A percentile compares a stretch with the other conserved stretches of the same genome.
Evolutionary conservation across 2,329 filamentous ascomycete species (phyloP).

Genomic region (Ploettnerulaceae sp.): DNA sequence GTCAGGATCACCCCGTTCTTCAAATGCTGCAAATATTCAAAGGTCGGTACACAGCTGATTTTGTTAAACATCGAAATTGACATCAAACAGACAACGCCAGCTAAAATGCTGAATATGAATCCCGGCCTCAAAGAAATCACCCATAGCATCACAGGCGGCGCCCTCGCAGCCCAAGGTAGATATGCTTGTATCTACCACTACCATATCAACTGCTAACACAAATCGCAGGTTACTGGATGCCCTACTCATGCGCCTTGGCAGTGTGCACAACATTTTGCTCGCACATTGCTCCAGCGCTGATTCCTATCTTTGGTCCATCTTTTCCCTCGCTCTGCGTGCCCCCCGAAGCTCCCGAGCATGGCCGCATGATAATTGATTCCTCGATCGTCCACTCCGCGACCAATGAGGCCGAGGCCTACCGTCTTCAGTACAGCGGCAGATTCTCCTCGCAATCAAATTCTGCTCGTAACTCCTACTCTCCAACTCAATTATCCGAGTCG

Average conservation of each 20-base stretch:
- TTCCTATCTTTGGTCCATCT: conserved; percentile 80
- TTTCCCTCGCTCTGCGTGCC: conserved; percentile 71
- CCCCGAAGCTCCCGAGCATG: conserved; percentile 58
- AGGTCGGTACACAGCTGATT: conserved; percentile 51
- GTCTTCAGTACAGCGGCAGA: conserved; percentile 27
- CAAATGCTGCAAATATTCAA: conserved; percentile 81
- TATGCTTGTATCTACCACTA: background rate
- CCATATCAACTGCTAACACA: conserved; percentile 5
- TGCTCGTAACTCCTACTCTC: conserved; percentile 30
- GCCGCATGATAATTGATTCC: conserved; percentile 60
- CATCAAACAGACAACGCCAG: conserved; percentile 69
- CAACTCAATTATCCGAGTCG: conserved; percentile 27
- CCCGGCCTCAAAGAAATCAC: conserved; percentile 82
- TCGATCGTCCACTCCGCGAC: conserved; percentile 50
- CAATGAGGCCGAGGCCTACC: conserved; percentile 43
- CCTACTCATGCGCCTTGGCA: conserved; percentile 77
- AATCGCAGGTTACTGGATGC: conserved; percentile 86
- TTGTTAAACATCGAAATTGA: conserved; percentile 8
- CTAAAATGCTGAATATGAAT: conserved; percentile 75
- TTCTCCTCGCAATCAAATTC: no score
- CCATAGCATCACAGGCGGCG: conserved; percentile 90
- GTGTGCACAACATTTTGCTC: conserved; percentile 88
- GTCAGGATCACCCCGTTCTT: conserved; percentile 94
- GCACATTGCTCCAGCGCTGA: conserved; percentile 75
- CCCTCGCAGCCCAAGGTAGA: conserved; percentile 81